phyloP scores from a whole-genome alignment of 148 eudicot species.

The Spergularia bocconei region DNA sequence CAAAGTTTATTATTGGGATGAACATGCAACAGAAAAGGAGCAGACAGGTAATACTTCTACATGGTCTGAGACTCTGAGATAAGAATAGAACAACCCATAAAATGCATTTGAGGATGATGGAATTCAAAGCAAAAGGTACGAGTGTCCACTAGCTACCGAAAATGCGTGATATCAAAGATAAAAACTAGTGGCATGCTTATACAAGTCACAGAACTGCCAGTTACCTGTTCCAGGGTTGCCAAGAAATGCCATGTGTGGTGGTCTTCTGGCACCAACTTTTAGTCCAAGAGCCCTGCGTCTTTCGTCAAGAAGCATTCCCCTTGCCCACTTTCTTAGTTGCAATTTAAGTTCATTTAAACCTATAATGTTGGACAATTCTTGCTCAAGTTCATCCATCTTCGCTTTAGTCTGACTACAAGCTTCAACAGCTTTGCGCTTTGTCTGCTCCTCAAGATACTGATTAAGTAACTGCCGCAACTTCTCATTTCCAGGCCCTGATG shows the following conservation, averaged over 20 bases:
- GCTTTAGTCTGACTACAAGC: conserved; percentile 91
- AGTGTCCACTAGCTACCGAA: background rate
- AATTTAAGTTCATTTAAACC: conserved; percentile 80
- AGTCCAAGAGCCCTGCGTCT: conserved; percentile 95
- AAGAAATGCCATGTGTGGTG: conserved; percentile 99
- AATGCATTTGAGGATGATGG: too few species aligned
- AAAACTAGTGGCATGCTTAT: background rate
- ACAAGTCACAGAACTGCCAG: background rate
- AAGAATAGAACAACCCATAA: too few species aligned
- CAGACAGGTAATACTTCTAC: background rate
- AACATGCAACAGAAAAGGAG: background rate
- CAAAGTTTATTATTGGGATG: background rate
- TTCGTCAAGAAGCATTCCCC: conserved; percentile 99
- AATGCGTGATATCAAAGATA: background rate
- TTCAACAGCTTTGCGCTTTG: conserved; percentile 77
- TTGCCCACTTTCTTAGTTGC: conserved; percentile 94
- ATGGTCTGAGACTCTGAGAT: too few species aligned
- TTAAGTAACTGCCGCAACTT: conserved; percentile 62
- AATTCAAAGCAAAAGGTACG: background rate
- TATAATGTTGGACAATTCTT: conserved; percentile 62
- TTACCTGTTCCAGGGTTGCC: conserved; percentile 99
- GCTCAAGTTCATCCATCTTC: conserved; percentile 92
- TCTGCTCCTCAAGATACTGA: conserved; percentile 70
- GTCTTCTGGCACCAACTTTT: conserved; percentile 79
- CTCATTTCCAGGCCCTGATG: conserved; percentile 79